Conservation (phyloP, 2,329 filamentous ascomycete species). For the Penicillium sp. region DNA sequence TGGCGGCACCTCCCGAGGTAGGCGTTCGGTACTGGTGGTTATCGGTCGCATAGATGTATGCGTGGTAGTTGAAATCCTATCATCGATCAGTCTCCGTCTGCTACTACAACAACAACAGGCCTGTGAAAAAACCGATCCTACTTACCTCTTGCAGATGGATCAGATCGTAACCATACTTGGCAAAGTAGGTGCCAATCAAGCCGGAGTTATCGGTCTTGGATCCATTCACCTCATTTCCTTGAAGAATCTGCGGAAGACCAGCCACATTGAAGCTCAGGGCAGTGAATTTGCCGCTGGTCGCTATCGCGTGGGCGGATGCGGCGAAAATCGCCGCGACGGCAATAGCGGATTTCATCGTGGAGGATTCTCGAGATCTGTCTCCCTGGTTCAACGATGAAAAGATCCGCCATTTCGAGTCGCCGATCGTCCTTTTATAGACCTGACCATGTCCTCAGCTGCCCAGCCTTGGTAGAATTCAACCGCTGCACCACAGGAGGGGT, state of each 20-base stretch:
- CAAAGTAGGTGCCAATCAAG: conserved; percentile 52
- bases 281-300: conserved; percentile 43
- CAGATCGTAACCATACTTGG: conserved; percentile 54
- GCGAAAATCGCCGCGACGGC: conserved; percentile 2
- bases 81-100: too few relatives aligned
- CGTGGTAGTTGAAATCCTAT: conserved; percentile 62
- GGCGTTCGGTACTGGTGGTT: conserved; percentile 50
- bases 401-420: not conserved
- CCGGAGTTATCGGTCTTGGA: conserved; percentile 55
- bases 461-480: not conserved
- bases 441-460: not conserved
- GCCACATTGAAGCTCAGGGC: conserved; percentile 56
- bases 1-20: conserved; percentile 58
- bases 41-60: conserved; percentile 54
- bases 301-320: conserved; percentile 11
- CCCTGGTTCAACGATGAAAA: not conserved
- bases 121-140: not conserved
- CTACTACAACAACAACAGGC: not conserved
- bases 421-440: conserved; percentile 1
- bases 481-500: not conserved
- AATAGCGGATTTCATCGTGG: conserved; percentile 5
- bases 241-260: conserved; percentile 49
- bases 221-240: conserved; percentile 56
- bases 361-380: not conserved
- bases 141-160: conserved; percentile 59